Percentiles rank a stretch among this genome's conserved stretches.
Evolutionary conservation across 306 rosid genomes (phyloP).

Genomic region (Leucaena leucocephala): DNA sequence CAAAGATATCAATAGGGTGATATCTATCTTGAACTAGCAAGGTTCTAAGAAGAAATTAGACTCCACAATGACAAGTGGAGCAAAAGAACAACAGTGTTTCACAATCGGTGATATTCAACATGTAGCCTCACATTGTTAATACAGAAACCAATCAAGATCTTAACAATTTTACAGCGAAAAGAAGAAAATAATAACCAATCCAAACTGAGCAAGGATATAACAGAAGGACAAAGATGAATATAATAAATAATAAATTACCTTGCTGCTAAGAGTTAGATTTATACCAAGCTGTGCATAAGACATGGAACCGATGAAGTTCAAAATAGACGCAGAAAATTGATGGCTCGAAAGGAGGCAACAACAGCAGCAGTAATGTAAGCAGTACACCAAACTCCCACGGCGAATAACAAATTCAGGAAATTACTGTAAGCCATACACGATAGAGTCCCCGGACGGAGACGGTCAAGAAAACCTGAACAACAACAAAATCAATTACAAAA

Average conservation of each 20-base stretch:
- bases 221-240: neutral
- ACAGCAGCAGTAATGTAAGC: constrained; percentile 70
- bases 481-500: neutral
- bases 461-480: constrained; percentile 46
- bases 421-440: constrained; percentile 57
- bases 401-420: constrained; percentile 51
- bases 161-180: neutral
- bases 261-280: constrained; percentile 80
- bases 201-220: neutral
- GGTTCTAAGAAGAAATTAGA: constrained; percentile 11
- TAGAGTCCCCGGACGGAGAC: constrained; percentile 23
- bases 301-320: constrained; percentile 44
- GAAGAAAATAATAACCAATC: neutral
- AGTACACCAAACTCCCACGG: constrained; percentile 61
- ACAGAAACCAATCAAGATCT: constrained; percentile 23
- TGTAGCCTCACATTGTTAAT: constrained; percentile 57
- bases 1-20: constrained; percentile 41
- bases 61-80: constrained; percentile 17
- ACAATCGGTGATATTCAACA: constrained; percentile 60
- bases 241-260: constrained; percentile 48
- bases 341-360: constrained; percentile 55
- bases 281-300: constrained; percentile 68
- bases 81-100: constrained; percentile 40
- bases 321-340: constrained; percentile 44
- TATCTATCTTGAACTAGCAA: constrained; percentile 49